These are phyloP conservation scores for Fusarium virguliforme DNA, from an alignment of 2,329 filamentous ascomycete species.

Conservation along the genomic window DNA sequence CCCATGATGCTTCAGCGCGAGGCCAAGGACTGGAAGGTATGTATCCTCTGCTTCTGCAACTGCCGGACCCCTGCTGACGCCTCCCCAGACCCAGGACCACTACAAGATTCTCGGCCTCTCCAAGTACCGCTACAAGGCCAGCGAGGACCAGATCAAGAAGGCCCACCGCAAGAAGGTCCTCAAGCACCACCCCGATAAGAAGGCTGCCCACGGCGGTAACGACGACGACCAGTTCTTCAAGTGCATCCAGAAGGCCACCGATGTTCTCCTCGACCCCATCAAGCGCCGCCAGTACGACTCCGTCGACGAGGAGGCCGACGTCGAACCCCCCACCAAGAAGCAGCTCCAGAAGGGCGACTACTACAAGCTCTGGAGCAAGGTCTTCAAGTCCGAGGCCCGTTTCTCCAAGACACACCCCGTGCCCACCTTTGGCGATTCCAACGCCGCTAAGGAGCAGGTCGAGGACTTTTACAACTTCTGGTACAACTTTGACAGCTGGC, in stretches of 20 bases:
- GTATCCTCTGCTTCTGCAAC: constrained; percentile 39
- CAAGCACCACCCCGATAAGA: constrained; percentile 99
- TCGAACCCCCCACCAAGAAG: constrained; percentile 95
- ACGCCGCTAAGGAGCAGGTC: constrained; percentile 89
- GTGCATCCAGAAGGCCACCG: constrained; percentile 98
- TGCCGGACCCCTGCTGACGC: background rate
- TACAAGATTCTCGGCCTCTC: constrained; percentile 95
- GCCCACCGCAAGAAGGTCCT: constrained; percentile 99
- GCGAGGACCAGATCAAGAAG: constrained; percentile 98
- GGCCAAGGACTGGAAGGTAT: constrained; percentile 99
- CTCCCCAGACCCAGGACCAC: constrained; percentile 87
- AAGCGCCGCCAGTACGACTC: constrained; percentile 97
- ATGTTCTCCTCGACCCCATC: constrained; percentile 91
- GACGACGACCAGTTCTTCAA: constrained; percentile 99
- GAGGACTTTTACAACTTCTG: constrained; percentile 99
- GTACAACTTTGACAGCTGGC: constrained; percentile 99
- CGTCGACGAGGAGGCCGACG: constrained; percentile 93
- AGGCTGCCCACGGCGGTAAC: constrained; percentile 87
- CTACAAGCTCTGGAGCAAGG: constrained; percentile 93
- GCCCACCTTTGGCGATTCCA: constrained; percentile 86
- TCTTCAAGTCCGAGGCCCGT: constrained; percentile 92
- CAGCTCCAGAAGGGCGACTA: constrained; percentile 87
- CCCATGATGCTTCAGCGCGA: constrained; percentile 92
- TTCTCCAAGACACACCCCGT: constrained; percentile 95
- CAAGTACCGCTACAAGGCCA: constrained; percentile 93